Evolutionary conservation across 1,139 yeast species (phyloP).

Genomic region (Sugiyamaella novakii): DNA sequence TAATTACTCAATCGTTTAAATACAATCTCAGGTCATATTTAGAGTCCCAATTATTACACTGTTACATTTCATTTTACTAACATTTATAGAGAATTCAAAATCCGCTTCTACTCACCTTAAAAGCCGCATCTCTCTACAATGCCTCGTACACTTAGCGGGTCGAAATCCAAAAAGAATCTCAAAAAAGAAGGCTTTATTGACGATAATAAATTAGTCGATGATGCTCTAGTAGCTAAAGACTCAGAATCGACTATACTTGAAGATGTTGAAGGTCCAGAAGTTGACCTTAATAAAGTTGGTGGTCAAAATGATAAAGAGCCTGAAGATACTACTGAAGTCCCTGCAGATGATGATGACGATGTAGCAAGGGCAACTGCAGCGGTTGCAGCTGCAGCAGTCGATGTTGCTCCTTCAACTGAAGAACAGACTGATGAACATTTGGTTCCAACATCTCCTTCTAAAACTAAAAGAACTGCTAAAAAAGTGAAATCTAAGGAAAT

Average conservation of each 20-base stretch:
- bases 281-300: neutral
- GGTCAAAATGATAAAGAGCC: neutral
- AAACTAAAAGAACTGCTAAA: slow-evolving; percentile 2
- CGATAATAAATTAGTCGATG: slow-evolving; percentile 14
- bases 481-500: neutral
- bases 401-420: neutral
- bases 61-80: neutral
- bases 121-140: neutral
- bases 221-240: slow-evolving; percentile 15
- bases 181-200: slow-evolving; percentile 3
- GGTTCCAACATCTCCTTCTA: slow-evolving; percentile 4
- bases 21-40: too few relatives aligned
- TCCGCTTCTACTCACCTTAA: neutral
- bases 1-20: too few relatives aligned
- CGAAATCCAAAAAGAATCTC: neutral
- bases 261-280: slow-evolving; percentile 4
- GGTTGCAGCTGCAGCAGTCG: slow-evolving; percentile 10
- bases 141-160: neutral
- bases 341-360: slow-evolving; percentile 8
- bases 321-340: neutral
- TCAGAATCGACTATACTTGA: slow-evolving; percentile 5
- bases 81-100: neutral
- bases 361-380: slow-evolving; percentile 12
- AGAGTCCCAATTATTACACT: too few relatives aligned
- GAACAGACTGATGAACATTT: neutral